phyloP scores from a whole-genome alignment of 2,329 filamentous ascomycete genomes.

The Colletotrichum endophyticum region DNA sequence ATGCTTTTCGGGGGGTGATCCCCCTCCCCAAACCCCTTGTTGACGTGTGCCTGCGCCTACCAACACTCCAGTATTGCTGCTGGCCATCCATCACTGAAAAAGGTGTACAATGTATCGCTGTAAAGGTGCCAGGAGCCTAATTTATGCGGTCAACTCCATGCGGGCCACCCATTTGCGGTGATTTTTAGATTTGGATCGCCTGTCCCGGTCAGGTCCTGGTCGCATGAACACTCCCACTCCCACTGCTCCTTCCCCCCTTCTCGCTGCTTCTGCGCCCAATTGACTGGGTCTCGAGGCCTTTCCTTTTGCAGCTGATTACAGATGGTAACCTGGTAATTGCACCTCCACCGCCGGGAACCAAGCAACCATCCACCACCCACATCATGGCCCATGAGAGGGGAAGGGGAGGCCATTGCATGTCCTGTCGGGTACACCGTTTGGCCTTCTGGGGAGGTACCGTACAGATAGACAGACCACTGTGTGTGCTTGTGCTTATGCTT shows the following conservation, averaged over 20 bases:
- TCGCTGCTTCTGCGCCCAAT: conserved; percentile 10
- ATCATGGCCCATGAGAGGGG: background rate
- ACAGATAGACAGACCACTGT: background rate
- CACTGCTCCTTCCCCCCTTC: background rate
- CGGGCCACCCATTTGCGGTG: background rate
- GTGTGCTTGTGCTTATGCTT: background rate
- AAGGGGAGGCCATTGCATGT: background rate
- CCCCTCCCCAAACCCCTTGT: background rate
- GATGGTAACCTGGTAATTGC: conserved; percentile 21
- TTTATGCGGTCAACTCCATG: conserved; percentile 14
- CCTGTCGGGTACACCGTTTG: conserved; percentile 14
- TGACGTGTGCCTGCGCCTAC: background rate
- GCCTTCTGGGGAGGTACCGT: background rate
- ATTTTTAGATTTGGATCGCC: conserved; percentile 22
- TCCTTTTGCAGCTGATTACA: conserved; percentile 19
- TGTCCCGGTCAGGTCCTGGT: conserved; percentile 19
- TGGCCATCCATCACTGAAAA: background rate
- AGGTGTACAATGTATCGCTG: background rate
- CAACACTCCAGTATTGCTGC: background rate
- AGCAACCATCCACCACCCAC: background rate
- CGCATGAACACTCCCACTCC: conserved; percentile 15
- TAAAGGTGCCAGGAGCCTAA: conserved; percentile 12
- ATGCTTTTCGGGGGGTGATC: background rate
- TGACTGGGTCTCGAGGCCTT: conserved; percentile 16
- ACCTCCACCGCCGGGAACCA: conserved; percentile 6